These are phyloP conservation scores for Graphiopsis chlorocephala DNA, from an alignment of 2,329 filamentous ascomycete genomes.

Conservation along the genomic window DNA sequence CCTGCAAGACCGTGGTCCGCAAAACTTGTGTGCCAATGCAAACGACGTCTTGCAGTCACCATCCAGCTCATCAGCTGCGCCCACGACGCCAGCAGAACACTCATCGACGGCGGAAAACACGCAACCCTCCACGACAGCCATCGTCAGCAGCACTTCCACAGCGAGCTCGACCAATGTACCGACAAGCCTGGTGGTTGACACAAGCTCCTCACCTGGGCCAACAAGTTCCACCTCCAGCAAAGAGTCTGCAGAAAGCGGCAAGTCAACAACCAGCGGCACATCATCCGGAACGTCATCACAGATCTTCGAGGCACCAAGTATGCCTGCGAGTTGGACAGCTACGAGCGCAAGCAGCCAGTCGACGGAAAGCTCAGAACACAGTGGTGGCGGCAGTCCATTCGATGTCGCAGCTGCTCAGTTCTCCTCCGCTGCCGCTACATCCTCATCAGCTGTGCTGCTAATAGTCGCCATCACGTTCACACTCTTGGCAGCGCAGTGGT, in stretches of 20 bases:
- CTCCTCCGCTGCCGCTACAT: constrained; percentile 11
- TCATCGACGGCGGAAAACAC: constrained; percentile 17
- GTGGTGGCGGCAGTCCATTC: constrained; percentile 48
- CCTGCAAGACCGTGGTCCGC: constrained; percentile 39
- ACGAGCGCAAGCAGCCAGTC: constrained; percentile 27
- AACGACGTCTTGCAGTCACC: constrained; percentile 20
- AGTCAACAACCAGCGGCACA: background rate
- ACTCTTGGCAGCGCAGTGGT: background rate
- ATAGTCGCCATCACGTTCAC: constrained; percentile 12
- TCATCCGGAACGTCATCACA: background rate
- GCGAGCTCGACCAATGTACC: constrained; percentile 20
- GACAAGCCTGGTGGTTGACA: constrained; percentile 20
- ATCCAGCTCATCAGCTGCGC: constrained; percentile 15
- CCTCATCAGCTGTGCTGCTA: constrained; percentile 14
- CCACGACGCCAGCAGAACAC: constrained; percentile 9
- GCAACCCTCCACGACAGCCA: background rate
- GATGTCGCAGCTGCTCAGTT: constrained; percentile 30
- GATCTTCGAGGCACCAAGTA: constrained; percentile 10
- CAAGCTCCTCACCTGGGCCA: constrained; percentile 18
- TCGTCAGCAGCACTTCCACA: constrained; percentile 18
- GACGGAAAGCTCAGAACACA: constrained; percentile 32
- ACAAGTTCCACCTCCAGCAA: constrained; percentile 5
- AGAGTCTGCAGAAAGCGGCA: background rate
- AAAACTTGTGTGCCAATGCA: constrained; percentile 39
- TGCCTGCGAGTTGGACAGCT: constrained; percentile 19